Percentiles rank a stretch among this genome's conserved stretches.
These are phyloP conservation scores for Starmerella roubikii DNA, from an alignment of 805 yeast species.

Conservation along the genomic window DNA sequence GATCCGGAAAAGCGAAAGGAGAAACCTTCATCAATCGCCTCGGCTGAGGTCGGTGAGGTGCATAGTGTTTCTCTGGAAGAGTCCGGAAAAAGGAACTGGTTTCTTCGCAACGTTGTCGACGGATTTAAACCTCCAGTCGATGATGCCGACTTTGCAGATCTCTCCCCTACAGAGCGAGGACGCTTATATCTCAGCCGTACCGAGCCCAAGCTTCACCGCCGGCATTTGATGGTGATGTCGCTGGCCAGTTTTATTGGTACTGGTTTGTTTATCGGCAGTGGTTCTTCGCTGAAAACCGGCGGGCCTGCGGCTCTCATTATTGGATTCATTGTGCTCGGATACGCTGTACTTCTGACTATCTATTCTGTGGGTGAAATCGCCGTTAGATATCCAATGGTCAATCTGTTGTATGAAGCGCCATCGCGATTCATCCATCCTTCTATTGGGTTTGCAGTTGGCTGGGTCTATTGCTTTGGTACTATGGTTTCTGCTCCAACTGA, in stretches of 20 bases:
- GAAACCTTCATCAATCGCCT: too few species aligned
- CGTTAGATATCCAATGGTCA: slow-evolving; percentile 48
- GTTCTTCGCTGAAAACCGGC: slow-evolving; percentile 50
- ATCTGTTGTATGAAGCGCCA: slow-evolving; percentile 53
- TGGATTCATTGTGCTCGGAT: slow-evolving; percentile 57
- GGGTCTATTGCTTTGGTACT: slow-evolving; percentile 43
- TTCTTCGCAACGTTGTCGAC: too few species aligned
- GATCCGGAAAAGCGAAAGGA: too few species aligned
- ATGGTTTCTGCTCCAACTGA: slow-evolving; percentile 49
- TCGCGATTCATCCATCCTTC: slow-evolving; percentile 52
- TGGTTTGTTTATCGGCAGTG: slow-evolving; percentile 66
- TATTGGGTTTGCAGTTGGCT: slow-evolving; percentile 56
- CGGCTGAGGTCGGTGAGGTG: too few species aligned
- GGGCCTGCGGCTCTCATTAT: slow-evolving; percentile 48
- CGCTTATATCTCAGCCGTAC: too few species aligned
- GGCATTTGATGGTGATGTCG: slow-evolving; percentile 60
- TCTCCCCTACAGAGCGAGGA: too few species aligned
- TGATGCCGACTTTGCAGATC: too few species aligned
- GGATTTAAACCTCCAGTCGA: too few species aligned
- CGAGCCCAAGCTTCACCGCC: slow-evolving; percentile 25
- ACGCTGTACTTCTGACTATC: slow-evolving; percentile 55
- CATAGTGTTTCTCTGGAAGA: too few species aligned
- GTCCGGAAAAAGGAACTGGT: too few species aligned
- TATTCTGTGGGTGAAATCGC: slow-evolving; percentile 57
- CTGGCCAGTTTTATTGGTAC: slow-evolving; percentile 78